Percentiles rank a stretch among this genome's conserved stretches.
Evolutionary conservation across 2,329 filamentous ascomycete genomes (phyloP).

Genomic region (Talaromyces sp.): DNA sequence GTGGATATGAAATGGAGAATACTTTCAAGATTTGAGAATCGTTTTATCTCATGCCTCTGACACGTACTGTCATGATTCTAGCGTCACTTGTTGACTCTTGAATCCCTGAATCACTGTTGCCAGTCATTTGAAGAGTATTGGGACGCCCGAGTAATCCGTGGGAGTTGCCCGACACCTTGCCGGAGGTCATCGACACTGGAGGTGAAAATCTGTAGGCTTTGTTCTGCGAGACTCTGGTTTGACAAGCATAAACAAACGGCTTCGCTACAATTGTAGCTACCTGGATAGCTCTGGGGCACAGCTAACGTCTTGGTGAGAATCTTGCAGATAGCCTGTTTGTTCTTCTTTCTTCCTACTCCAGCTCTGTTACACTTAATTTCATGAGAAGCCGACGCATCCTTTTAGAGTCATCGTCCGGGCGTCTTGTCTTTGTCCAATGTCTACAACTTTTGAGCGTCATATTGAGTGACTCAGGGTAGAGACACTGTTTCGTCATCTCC

Average conservation of each 20-base stretch:
- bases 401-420: not conserved
- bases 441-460: not conserved
- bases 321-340: not conserved
- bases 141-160: too few relatives aligned
- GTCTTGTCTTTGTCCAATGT: not conserved
- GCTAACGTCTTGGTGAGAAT: not conserved
- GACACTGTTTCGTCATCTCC: not conserved
- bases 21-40: not conserved
- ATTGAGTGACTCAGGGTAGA: not conserved
- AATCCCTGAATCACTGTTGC: not conserved
- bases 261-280: not conserved
- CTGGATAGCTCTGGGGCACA: not conserved
- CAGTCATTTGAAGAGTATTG: too few relatives aligned
- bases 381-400: not conserved
- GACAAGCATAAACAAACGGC: not conserved
- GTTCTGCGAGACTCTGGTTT: not conserved
- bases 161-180: not conserved
- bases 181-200: not conserved
- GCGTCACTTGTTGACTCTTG: not conserved
- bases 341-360: not conserved
- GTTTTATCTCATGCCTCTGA: not conserved
- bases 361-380: not conserved
- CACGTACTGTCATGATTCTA: not conserved
- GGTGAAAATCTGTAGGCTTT: not conserved
- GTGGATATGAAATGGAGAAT: not conserved